Evolutionary conservation across 2,329 filamentous ascomycete species (phyloP), one percentile per base, ranked within the genome.

Genomic region (Talaromyces atroroseus): DNA sequence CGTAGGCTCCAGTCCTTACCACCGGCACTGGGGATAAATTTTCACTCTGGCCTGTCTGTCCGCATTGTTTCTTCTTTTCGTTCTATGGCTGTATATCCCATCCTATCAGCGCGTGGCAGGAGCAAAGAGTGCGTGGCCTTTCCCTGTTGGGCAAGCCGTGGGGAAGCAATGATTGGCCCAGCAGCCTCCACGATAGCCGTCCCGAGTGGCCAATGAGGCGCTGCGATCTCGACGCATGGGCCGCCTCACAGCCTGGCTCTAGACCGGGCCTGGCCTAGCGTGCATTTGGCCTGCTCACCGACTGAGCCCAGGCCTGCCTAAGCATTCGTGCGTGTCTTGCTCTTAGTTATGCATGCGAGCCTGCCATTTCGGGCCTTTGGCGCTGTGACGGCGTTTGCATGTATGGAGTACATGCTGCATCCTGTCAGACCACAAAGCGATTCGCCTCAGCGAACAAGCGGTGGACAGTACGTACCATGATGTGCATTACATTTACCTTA

Each of bases 21-120:
- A 26, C 24, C 7, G 24, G 24, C 24, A n/a, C n/a, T n/a, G n/a
- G n/a, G n/a, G n/a, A n/a, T n/a, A n/a, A n/a, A n/a, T n/a, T n/a
- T n/a, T n/a, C n/a, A n/a, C n/a, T n/a, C n/a, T n/a, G n/a, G n/a
- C n/a, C n/a, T n/a, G n/a, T n/a, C n/a, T n/a, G n/a, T n/a, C n/a
- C n/a, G n/a, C n/a, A n/a, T n/a, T n/a, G n/a, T n/a, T n/a, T n/a
- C 24, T 3, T 26, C 24, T 7, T 26, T 7, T 26, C 24, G 24
- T 26, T n/a, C n/a, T n/a, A n/a, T n/a, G n/a, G n/a, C n/a, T n/a
- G n/a, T n/a, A n/a, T n/a, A n/a, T n/a, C n/a, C 24, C 24, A 38
- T n/a, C n/a, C 16, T 38, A 38, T 5, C 14, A 38, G 36, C 40
- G 21, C 51, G 51, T 53, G 42, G 51, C 51, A 53, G 45, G 26